Base-by-base conservation (phyloP, 1,284 basidiomycete species). In the Cryptococcus jaspeensis region DNA sequence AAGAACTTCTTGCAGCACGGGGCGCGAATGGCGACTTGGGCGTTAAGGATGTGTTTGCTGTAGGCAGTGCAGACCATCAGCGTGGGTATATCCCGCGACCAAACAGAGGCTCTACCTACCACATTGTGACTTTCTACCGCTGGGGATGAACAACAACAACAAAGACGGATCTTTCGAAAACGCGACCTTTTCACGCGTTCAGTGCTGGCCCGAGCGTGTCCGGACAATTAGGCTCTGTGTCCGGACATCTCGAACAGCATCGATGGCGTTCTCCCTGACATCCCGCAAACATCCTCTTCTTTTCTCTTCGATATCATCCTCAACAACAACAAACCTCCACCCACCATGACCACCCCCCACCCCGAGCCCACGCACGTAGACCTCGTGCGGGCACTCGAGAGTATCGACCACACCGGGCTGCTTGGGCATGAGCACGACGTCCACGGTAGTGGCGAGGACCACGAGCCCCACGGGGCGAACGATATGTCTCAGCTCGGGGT, bases 1-100 rank as follows among this genome's bases (percentile, higher is more conserved):
- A 85, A 96, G 92, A 92, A 96, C 70, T 87, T 87, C 72, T 89
- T 89, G 84, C 93, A 96, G 79, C 93, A 96, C 3, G 92, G 91
- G 5, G 93, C 90, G 42, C 93, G 88, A 67, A 97, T 90, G 25
- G 92, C 83, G 22, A 93, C 93, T 78, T 96, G 93, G 0, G 89
- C 90, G 77, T 96, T 96, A 54, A 96, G 80, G 60, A 96, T 83
- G 73, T 95, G 92, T 81, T 94, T 93, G 81, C 91, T 94, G 72
- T 16, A 36, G 48, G 15, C 1, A 38, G 49, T 11, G 11, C 8
- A 15, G 46, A 22, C 32, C 15, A 44, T 25, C 23, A 25, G 22
- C 16, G 16, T 32, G 43, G 22, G 16, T 43, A n/a, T 32, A 9
- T 32, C n/a, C n/a, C n/a, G n/a, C n/a, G 9, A 32, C 9, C 5